Evolutionary conservation across 2,329 filamentous ascomycete genomes (phyloP), one percentile per base, ranked within the genome.

Genomic region (Arachnopeziza araneosa): DNA sequence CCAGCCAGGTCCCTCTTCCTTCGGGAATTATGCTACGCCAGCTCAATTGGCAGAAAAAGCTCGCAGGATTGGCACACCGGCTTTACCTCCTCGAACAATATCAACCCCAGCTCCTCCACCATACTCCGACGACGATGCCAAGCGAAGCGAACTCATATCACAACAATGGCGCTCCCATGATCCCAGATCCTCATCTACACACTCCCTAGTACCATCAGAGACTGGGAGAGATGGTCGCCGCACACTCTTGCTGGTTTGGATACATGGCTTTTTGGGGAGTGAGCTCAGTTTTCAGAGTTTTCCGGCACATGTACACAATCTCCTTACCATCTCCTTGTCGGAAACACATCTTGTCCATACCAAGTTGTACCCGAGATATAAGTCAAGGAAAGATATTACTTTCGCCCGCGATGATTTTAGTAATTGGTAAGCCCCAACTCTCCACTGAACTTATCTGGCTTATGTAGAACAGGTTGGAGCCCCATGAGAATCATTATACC

Each of bases 261-360:
- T 96, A 59, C 93, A 96, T 76, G 92, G 93, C 62, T 96, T 96
- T 75, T 88, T 95, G 80, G 92, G 93, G 56, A 88, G 90, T 61
- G 90, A 95, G 73, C 88, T 89, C 32, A 96, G 90, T 60, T 97
- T 97, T 71, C 84, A 87, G 63, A 90, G 88, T 52, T 96, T 97
- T 68, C 93, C 93, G 0, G 89, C 89, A 8, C 91, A 96, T 75
- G 83, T 96, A 3, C 93, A 97, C 73, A 83, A 86, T 66, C 80
- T 90, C 44, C 78, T 96, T 49, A 84, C 84, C 14, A 78, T 83
- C 9, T 79, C 86, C 0, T 76, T 96, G 14, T 77, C 79, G 23
- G 86, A 90, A 24, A 88, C 86, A 6, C 91, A 96, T 76, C 82
- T 88, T 44, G 86, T 96, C 0, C 91, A 96, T 74, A 90, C 91